Conservation (phyloP, 805 yeast genomes). For the Kodamaea kakaduensis region DNA sequence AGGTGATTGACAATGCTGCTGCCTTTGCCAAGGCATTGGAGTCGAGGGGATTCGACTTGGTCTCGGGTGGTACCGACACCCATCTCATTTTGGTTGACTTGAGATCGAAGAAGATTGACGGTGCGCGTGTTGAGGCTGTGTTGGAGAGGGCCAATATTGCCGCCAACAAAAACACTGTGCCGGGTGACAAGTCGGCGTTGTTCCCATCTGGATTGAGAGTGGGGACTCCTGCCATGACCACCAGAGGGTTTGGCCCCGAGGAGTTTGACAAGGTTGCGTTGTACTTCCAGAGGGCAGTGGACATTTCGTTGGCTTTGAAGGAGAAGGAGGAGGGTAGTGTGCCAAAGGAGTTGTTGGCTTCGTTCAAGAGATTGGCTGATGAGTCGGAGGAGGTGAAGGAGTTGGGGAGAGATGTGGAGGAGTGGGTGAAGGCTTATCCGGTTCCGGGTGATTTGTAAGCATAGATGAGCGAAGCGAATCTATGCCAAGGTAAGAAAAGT, state of each 20-base stretch:
- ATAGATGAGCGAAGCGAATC: no score
- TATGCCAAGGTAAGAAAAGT: neutral
- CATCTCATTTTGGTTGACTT: constrained; percentile 91
- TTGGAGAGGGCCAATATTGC: constrained; percentile 95
- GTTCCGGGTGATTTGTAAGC: constrained; percentile 72
- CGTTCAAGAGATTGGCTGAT: constrained; percentile 68
- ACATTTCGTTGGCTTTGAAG: constrained; percentile 59
- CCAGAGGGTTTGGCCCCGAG: constrained; percentile 88
- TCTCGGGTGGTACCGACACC: constrained; percentile 94
- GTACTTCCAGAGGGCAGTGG: constrained; percentile 77
- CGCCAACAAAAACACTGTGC: constrained; percentile 94
- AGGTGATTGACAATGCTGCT: constrained; percentile 86
- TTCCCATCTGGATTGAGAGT: constrained; percentile 97
- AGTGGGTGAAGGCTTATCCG: constrained; percentile 73
- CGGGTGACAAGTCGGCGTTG: constrained; percentile 95
- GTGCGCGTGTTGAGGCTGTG: constrained; percentile 48
- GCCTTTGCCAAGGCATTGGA: constrained; percentile 73
- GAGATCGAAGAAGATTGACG: constrained; percentile 39
- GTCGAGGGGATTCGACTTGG: constrained; percentile 71
- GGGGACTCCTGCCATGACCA: constrained; percentile 98
- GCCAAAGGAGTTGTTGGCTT: constrained; percentile 57
- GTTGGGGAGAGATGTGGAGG: constrained; percentile 61
- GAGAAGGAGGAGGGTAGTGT: constrained; percentile 52
- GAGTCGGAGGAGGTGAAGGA: constrained; percentile 57
- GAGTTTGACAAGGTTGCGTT: constrained; percentile 79